Base-by-base conservation (phyloP, 192 early-diverging fungal species). In the Geranomyces michiganensis region DNA sequence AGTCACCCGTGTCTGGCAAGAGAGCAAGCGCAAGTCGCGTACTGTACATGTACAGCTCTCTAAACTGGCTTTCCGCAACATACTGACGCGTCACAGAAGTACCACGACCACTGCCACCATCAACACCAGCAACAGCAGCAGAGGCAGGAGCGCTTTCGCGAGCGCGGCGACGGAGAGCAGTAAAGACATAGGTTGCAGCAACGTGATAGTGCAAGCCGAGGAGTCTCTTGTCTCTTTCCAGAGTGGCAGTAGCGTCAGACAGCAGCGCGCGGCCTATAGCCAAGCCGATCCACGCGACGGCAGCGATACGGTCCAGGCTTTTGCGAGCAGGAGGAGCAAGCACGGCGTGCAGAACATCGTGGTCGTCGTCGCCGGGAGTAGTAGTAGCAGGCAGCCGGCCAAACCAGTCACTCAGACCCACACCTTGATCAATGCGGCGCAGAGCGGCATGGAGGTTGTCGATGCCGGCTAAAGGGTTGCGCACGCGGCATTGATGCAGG, bases 161-260 rank as follows among this genome's bases (percentile, higher is more conserved):
- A 8, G 7, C 5, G 26, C 22, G 29, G 9, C 31, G 17, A 7
- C 58, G 24, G 21, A 60, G 58, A 17, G 58, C 58, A 29, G 17
- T 27, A 29, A 27, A 60, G 58, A 60, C 29, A 29, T 27, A 27
- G 22, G 29, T 27, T 7, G 58, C 22, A 17, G 26, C 1, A 0
- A 48, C 21, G 22, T 46, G 64, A n/a, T 56, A 33, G 51, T 68
- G 66, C 47, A 68, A 31, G 33, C 66, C 66, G 51, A 56, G 65
- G 0, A 9, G 22, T 22, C 17, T 26, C 3, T 68, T 68, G 19
- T 48, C 32, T 41, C 36, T 41, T 41, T 10, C 36, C 36, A n/a
- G n/a, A n/a, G n/a, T 41, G 5, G 36, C 36, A n/a, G n/a, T n/a
- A n/a, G n/a, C 36, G 36, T 41, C 36, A 3, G 36, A 3, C 8